phyloP scores from a whole-genome alignment of 208 protist genomes.

The Leishmania gerbilli region DNA sequence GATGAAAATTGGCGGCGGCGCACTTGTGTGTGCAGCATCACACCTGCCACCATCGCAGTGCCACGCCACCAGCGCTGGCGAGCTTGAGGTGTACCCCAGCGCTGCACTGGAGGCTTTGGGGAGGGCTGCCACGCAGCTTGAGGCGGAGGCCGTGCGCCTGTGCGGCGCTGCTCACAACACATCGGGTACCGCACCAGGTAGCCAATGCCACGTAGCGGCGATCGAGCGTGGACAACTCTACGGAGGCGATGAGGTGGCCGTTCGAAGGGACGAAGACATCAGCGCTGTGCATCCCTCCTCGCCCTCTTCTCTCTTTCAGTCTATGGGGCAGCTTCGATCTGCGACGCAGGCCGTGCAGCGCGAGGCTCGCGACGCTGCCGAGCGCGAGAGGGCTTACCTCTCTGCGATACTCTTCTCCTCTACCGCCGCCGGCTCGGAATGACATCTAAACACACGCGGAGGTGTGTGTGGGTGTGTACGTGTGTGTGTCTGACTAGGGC shows the following conservation, averaged over 20 bases:
- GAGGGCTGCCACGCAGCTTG: constrained; percentile 21
- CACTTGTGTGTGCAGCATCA: neutral
- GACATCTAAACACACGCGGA: neutral
- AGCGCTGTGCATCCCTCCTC: neutral
- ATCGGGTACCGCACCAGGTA: constrained; percentile 1
- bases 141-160: constrained; percentile 12
- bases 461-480: neutral
- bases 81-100: constrained; percentile 19
- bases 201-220: neutral
- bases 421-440: neutral
- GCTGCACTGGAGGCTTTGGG: constrained; percentile 15
- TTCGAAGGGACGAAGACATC: neutral
- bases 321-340: constrained; percentile 21
- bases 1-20: neutral
- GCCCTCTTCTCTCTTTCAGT: constrained; percentile 13
- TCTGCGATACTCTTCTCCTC: constrained; percentile 30
- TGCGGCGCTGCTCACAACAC: neutral
- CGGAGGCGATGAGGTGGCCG: neutral
- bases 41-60: constrained; percentile 3
- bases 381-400: constrained; percentile 33
- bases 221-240: neutral
- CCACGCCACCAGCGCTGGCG: neutral
- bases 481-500: neutral
- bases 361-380: constrained; percentile 31
- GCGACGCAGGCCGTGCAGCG: constrained; percentile 32